These are phyloP conservation scores for Clavariopsis aquatica DNA, from an alignment of 495 filamentous ascomycete genomes.

Conservation along the genomic window DNA sequence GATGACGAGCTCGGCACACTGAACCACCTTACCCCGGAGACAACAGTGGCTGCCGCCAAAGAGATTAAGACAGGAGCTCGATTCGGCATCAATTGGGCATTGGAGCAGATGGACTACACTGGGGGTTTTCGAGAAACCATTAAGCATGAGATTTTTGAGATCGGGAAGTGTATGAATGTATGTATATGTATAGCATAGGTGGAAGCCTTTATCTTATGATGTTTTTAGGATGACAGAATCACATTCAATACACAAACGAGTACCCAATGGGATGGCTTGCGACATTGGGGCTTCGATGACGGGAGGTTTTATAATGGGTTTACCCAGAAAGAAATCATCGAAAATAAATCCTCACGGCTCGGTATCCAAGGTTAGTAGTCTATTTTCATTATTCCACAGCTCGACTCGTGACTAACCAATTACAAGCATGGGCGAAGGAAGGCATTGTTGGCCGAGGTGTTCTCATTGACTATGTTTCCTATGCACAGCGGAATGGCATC, in stretches of 20 bases:
- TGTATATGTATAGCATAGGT: background rate
- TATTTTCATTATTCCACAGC: background rate
- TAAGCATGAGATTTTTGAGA: constrained; percentile 31
- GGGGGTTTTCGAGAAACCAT: constrained; percentile 27
- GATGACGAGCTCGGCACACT: constrained; percentile 33
- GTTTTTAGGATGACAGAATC: constrained; percentile 19
- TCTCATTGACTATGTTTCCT: constrained; percentile 32
- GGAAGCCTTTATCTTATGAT: background rate
- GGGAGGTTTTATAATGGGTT: constrained; percentile 33
- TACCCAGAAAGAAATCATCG: constrained; percentile 28
- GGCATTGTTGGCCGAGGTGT: constrained; percentile 36
- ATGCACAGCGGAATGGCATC: constrained; percentile 25
- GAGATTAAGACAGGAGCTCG: constrained; percentile 32
- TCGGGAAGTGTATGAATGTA: constrained; percentile 26
- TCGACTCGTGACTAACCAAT: constrained; percentile 4
- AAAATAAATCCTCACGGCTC: constrained; percentile 15
- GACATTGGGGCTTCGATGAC: constrained; percentile 32
- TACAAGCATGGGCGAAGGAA: constrained; percentile 29
- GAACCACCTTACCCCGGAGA: constrained; percentile 33
- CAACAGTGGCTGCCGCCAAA: constrained; percentile 26
- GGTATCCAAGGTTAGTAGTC: constrained; percentile 31
- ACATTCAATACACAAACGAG: constrained; percentile 35
- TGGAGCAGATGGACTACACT: constrained; percentile 33
- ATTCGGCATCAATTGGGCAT: constrained; percentile 30
- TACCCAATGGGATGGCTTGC: constrained; percentile 35